These are phyloP conservation scores for Rubia peregrina DNA, from an alignment of 305 asterid genomes.

Conservation along the genomic window DNA sequence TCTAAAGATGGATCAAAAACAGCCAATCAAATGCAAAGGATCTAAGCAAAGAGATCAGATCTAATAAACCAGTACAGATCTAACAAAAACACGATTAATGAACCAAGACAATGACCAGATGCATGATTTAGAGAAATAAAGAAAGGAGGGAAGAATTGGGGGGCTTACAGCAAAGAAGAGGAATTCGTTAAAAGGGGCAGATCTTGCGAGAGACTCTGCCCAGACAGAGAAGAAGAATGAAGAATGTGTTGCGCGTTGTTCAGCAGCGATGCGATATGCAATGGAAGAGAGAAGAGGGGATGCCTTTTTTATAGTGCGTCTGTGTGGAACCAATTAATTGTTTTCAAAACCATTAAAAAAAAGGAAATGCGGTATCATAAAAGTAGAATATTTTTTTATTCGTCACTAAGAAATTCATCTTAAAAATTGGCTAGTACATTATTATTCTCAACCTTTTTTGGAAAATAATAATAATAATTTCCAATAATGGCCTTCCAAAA, in stretches of 20 bases:
- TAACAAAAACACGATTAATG: background rate
- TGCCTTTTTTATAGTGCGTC: slow-evolving; percentile 2
- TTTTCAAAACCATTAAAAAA: slow-evolving; percentile 5
- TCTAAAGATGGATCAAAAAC: background rate
- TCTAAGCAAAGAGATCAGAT: slow-evolving; percentile 17
- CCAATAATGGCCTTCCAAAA: no score
- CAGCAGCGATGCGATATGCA: slow-evolving; percentile 4
- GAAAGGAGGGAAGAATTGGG: background rate
- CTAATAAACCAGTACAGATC: slow-evolving; percentile 24
- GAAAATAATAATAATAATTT: no score
- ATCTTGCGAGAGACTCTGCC: slow-evolving; percentile 30
- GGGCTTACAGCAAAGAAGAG: slow-evolving; percentile 14
- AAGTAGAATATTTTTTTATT: background rate
- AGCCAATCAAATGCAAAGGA: background rate
- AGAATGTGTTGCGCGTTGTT: slow-evolving; percentile 1
- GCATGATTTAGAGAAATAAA: background rate
- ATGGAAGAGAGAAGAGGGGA: background rate
- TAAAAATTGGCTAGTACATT: background rate
- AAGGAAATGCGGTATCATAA: background rate
- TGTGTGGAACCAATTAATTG: slow-evolving; percentile 1
- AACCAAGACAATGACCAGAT: background rate
- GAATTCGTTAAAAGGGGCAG: slow-evolving; percentile 14
- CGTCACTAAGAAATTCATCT: background rate
- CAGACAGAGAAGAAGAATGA: slow-evolving; percentile 12
- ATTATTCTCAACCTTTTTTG: background rate